phyloP scores from a whole-genome alignment of 257 asterid species.

The Marsdenia floribunda region DNA sequence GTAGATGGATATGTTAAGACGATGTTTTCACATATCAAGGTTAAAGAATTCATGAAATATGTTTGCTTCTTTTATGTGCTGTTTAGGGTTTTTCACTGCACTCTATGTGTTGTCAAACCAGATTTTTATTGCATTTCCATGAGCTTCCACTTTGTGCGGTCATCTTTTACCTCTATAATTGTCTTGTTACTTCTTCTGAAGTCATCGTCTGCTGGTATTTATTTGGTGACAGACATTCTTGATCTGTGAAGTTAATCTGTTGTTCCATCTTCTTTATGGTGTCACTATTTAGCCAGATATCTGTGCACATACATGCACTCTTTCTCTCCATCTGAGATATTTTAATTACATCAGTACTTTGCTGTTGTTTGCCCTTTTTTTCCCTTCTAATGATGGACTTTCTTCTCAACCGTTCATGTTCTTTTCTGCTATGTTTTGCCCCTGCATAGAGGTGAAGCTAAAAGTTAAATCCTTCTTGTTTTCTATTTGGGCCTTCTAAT shows the following conservation, averaged over 20 bases:
- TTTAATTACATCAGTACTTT: background rate
- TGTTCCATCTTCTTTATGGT: background rate
- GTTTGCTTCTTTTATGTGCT: background rate
- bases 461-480: constrained; percentile 1
- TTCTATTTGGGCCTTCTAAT: background rate
- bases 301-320: background rate
- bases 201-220: background rate
- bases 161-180: background rate
- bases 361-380: background rate
- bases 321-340: background rate
- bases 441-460: constrained; percentile 15
- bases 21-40: background rate
- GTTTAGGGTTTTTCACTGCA: background rate
- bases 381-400: background rate
- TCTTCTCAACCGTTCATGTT: background rate
- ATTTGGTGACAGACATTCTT: background rate
- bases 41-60: background rate
- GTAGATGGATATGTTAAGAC: background rate
- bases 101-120: background rate
- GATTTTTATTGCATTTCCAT: background rate
- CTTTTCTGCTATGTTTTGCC: constrained; percentile 15
- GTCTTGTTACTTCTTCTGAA: background rate
- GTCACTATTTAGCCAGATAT: background rate
- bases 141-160: background rate
- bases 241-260: background rate